Evolutionary conservation across 805 yeast species (phyloP).

Genomic region (Pichia membranifaciens): DNA sequence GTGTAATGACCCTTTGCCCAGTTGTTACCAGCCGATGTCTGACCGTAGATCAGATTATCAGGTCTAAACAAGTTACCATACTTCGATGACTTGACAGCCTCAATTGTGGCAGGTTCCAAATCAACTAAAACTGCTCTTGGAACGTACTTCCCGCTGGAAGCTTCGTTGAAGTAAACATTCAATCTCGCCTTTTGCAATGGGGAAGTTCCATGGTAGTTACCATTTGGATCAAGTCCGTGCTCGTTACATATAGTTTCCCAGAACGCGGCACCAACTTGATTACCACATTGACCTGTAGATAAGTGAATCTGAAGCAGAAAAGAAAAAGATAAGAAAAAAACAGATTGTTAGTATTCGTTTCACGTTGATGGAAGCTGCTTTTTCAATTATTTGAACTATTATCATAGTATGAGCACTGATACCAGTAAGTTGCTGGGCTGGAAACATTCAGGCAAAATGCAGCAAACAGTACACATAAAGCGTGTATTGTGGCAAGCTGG

Average conservation of each 20-base stretch:
- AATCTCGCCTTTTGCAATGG: conserved; percentile 48
- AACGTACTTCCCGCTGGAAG: conserved; percentile 80
- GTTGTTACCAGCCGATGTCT: conserved; percentile 89
- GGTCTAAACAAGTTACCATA: conserved; percentile 88
- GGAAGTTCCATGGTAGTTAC: conserved; percentile 59
- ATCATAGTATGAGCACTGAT: too few species aligned
- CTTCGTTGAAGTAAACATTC: conserved; percentile 85
- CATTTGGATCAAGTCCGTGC: conserved; percentile 73
- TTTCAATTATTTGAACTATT: too few species aligned
- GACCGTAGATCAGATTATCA: conserved; percentile 84
- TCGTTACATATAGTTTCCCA: conserved; percentile 91
- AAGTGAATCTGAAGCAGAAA: conserved; percentile 67
- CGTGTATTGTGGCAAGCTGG: too few species aligned
- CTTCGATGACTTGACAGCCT: conserved; percentile 71
- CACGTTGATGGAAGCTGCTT: too few species aligned
- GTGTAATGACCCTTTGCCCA: conserved; percentile 98
- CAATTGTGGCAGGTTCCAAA: conserved; percentile 92
- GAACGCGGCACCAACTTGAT: conserved; percentile 93
- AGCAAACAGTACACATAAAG: too few species aligned
- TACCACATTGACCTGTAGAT: conserved; percentile 98
- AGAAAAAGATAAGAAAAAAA: not conserved
- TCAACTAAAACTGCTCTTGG: conserved; percentile 92
- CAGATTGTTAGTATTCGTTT: not conserved
- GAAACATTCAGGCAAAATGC: too few species aligned
- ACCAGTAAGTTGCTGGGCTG: too few species aligned